Percentiles rank a stretch among this genome's conserved stretches.
These are phyloP conservation scores for Emericellopsis cladophorae DNA, from an alignment of 2,329 filamentous ascomycete species.

Conservation along the genomic window DNA sequence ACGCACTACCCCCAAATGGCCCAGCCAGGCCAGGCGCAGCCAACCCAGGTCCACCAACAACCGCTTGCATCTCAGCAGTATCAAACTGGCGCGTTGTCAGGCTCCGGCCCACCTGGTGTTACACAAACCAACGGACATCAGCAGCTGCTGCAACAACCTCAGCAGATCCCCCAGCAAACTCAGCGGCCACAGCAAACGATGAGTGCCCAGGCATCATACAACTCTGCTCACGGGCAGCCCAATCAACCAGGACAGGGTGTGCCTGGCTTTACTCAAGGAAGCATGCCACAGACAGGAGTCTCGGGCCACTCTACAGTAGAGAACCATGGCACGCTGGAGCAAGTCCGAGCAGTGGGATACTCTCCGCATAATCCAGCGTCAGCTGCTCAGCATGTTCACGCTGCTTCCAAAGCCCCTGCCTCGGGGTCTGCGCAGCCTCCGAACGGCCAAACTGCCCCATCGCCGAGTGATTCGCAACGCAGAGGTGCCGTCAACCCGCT, in stretches of 20 bases:
- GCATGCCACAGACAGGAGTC: too few relatives aligned
- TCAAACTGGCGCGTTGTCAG: too few relatives aligned
- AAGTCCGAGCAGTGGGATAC: too few relatives aligned
- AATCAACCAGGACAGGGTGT: background rate
- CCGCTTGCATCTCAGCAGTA: too few relatives aligned
- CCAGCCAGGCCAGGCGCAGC: too few relatives aligned
- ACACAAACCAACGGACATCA: conserved; percentile 13
- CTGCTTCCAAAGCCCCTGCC: background rate
- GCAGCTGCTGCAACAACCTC: conserved; percentile 1
- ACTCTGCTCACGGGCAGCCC: background rate
- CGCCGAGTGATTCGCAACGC: too few relatives aligned
- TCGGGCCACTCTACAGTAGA: too few relatives aligned
- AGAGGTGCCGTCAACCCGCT: conserved; percentile 21
- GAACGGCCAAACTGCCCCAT: background rate
- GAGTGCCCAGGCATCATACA: background rate
- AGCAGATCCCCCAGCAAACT: background rate
- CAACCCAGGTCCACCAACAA: too few relatives aligned
- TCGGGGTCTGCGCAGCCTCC: background rate
- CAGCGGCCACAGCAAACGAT: conserved; percentile 1
- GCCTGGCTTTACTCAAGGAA: background rate
- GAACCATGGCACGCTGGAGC: too few relatives aligned
- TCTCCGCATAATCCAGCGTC: too few relatives aligned
- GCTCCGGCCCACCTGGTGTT: too few relatives aligned
- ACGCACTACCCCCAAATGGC: conserved; percentile 11
- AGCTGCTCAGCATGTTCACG: too few relatives aligned